These are phyloP conservation scores for Penicillium crystallinum DNA, from an alignment of 495 filamentous ascomycete species.

Conservation along the genomic window DNA sequence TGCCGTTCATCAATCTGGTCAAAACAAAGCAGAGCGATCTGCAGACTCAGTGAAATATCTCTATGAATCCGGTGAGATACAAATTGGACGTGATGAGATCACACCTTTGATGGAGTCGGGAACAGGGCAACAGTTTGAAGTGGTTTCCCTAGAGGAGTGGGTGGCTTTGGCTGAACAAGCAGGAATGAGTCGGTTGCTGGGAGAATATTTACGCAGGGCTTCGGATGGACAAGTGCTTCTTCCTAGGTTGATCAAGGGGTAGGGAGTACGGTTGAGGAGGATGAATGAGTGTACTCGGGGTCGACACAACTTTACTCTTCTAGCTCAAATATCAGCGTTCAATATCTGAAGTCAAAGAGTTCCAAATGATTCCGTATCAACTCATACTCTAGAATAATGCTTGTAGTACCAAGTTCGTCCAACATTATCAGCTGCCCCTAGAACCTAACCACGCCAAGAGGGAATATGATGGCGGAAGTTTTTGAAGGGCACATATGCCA, in stretches of 20 bases:
- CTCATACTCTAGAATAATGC: slow-evolving; percentile 28
- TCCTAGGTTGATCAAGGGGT: slow-evolving; percentile 15
- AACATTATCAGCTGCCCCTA: slow-evolving; percentile 43
- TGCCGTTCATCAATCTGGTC: slow-evolving; percentile 5
- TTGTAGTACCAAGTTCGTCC: slow-evolving; percentile 50
- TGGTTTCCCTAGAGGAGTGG: slow-evolving; percentile 14
- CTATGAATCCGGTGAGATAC: slow-evolving; percentile 18
- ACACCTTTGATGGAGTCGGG: slow-evolving; percentile 13
- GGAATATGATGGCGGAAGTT: slow-evolving; percentile 39
- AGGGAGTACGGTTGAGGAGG: too few relatives aligned
- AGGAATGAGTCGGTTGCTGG: slow-evolving; percentile 21
- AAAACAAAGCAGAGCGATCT: not conserved
- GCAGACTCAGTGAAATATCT: not conserved
- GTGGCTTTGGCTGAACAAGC: slow-evolving; percentile 14
- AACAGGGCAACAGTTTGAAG: slow-evolving; percentile 9
- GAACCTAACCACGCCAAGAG: slow-evolving; percentile 31
- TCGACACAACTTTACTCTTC: too few relatives aligned
- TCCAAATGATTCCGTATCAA: slow-evolving; percentile 24
- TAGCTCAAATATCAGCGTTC: too few relatives aligned
- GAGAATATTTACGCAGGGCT: slow-evolving; percentile 15
- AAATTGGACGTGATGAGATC: slow-evolving; percentile 12
- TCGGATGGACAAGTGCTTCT: slow-evolving; percentile 15
- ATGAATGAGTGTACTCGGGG: too few relatives aligned
- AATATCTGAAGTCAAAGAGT: too few relatives aligned
- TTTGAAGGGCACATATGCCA: slow-evolving; percentile 39